Percentiles rank a stretch among this genome's conserved stretches.
Conservation (phyloP, 805 yeast genomes). For the Ogataea ramenticola region DNA sequence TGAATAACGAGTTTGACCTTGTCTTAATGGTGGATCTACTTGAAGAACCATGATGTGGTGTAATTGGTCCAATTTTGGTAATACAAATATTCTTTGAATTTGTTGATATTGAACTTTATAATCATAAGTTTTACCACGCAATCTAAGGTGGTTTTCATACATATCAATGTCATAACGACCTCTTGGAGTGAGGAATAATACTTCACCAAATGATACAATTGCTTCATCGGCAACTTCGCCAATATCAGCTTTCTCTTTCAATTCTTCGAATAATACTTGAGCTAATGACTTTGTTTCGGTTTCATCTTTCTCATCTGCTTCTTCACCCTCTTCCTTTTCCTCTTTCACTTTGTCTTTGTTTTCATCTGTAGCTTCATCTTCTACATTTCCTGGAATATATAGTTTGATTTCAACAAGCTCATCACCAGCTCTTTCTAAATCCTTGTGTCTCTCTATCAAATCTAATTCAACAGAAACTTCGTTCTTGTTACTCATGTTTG, state of each 20-base stretch:
- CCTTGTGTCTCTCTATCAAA: conserved; percentile 37
- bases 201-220: conserved; percentile 85
- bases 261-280: conserved; percentile 77
- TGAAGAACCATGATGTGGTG: conserved; percentile 85
- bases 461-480: conserved; percentile 90
- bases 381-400: conserved; percentile 81
- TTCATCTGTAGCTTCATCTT: conserved; percentile 39
- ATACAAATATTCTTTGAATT: conserved; percentile 81
- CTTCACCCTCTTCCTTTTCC: conserved; percentile 10
- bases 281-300: conserved; percentile 65
- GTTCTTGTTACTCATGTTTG: conserved; percentile 84
- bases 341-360: conserved; percentile 23
- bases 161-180: conserved; percentile 97
- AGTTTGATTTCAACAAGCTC: conserved; percentile 93
- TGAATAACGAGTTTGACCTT: conserved; percentile 96
- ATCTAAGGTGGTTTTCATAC: conserved; percentile 78
- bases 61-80: conserved; percentile 91
- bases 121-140: conserved; percentile 96
- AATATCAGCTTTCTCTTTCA: conserved; percentile 88
- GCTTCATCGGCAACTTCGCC: conserved; percentile 95
- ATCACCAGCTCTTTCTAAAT: conserved; percentile 73
- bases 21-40: conserved; percentile 94
- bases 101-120: conserved; percentile 89
- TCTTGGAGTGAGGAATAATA: conserved; percentile 91
- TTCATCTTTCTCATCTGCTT: conserved; percentile 19